Base-by-base conservation (phyloP, 148 eudicot genomes). In the Rhododendron molle region DNA sequence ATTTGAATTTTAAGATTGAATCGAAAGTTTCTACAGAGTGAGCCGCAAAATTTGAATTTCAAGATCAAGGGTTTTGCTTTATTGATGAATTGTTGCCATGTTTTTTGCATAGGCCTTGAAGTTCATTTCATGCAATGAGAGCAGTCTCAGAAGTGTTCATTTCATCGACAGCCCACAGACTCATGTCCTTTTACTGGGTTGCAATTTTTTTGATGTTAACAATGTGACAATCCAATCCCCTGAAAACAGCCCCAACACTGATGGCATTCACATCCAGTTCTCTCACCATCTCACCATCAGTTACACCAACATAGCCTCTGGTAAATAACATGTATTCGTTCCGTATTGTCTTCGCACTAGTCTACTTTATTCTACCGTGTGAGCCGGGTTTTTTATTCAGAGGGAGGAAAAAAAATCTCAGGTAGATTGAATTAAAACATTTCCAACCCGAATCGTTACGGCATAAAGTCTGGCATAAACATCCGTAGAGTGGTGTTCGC, bases 201-300 rank as follows among this genome's bases (percentile, higher is more conserved):
- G 91, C 83, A 71, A 88, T 78, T 65, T 12, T 11, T 89, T 94
- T 32, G 67, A 36, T 28, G 80, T 92, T 10, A 65, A 89, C 47
- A 84, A 81, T 49, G 82, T 94, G 30, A 81, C 38, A 7, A 92
- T 94, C 38, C 77, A 90, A 30, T 87, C 93, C 72, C 96, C 96
- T 36, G 91, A 81, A 36, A 85, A 89, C 76, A 94, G 92, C 83
- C 94, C 96, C 11, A 92, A 92, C 81, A 94, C 96, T 14, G 96
- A 94, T 82, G 94, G 94, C 86, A 90, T 94, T 84, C 96, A 94
- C 86, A 90, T 94, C 80, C 93, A 92, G 44, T 86, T 76, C 52
- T 83, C 91, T 44, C 88, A 81, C 32, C 50, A 85, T 85, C 78
- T 92, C 36, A 83, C 82, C 73, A 89, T 94, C 88, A 77, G 84